phyloP scores from a whole-genome alignment of 768 basidiomycete species.

The Nevesoporus exiguus region DNA sequence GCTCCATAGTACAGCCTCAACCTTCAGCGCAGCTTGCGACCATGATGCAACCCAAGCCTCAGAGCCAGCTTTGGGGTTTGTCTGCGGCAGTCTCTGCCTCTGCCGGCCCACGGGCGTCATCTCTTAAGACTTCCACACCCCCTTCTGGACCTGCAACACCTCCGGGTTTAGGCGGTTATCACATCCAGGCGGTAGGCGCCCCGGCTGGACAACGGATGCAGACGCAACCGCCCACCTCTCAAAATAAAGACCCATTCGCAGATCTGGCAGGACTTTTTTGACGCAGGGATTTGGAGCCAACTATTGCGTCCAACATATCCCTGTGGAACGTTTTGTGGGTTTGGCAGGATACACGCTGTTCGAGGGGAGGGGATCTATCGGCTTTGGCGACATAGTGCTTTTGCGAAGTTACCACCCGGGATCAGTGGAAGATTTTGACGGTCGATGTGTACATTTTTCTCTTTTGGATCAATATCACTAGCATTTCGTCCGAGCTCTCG shows the following conservation, averaged over 20 bases:
- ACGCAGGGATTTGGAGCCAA: background rate
- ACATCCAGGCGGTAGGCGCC: slow-evolving; percentile 1
- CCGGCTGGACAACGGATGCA: slow-evolving; percentile 21
- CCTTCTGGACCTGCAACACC: slow-evolving; percentile 16
- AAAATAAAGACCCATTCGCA: slow-evolving; percentile 77
- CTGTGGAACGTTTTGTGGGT: background rate
- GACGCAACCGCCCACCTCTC: slow-evolving; percentile 23
- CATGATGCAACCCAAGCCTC: slow-evolving; percentile 19
- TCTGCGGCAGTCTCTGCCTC: background rate
- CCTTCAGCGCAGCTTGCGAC: slow-evolving; percentile 12
- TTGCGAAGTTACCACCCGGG: too few species aligned
- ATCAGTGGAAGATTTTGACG: too few species aligned
- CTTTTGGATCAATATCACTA: too few species aligned
- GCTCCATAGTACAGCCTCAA: slow-evolving; percentile 5
- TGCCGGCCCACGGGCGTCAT: slow-evolving; percentile 5
- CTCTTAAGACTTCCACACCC: slow-evolving; percentile 8
- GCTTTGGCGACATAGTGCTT: too few species aligned
- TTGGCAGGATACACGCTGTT: too few species aligned
- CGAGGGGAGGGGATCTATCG: too few species aligned
- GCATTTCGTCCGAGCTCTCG: too few species aligned
- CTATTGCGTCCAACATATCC: background rate
- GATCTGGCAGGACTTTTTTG: slow-evolving; percentile 78
- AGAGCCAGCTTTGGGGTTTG: slow-evolving; percentile 4
- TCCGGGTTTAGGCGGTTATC: slow-evolving; percentile 2
- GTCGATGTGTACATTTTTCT: too few species aligned